A percentile compares a stretch with the other conserved stretches of the same genome.
These are phyloP conservation scores for Phialocephala sp. DNA, from an alignment of 2,329 filamentous ascomycete species.

Conservation along the genomic window DNA sequence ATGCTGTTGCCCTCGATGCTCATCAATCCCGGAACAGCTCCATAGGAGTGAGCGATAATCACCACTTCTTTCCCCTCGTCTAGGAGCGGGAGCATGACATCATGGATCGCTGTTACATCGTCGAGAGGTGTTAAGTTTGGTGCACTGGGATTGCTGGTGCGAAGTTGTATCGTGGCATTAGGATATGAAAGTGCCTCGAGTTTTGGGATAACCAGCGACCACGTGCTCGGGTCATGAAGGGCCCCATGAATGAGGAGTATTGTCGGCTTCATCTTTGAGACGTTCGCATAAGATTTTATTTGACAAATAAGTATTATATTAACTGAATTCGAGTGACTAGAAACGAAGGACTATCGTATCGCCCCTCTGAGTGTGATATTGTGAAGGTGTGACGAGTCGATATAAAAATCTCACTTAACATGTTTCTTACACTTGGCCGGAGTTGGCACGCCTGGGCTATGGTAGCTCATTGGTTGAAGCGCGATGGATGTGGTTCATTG, in stretches of 20 bases:
- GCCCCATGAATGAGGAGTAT: slow-evolving; percentile 1
- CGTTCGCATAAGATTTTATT: neutral
- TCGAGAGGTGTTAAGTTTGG: neutral
- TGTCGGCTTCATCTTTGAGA: neutral
- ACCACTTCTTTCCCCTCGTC: neutral
- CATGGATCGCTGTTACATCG: neutral
- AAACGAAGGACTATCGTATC: no score
- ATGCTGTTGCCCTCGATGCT: neutral
- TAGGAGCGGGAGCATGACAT: neutral
- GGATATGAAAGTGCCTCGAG: slow-evolving; percentile 4
- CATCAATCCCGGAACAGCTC: neutral
- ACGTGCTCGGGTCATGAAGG: neutral
- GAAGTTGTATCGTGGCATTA: neutral
- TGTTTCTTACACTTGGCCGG: no score
- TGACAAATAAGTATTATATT: no score
- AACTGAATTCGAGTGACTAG: no score
- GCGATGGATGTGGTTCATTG: no score
- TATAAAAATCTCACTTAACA: no score
- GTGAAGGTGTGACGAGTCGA: no score
- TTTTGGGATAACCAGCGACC: neutral
- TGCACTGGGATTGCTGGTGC: neutral
- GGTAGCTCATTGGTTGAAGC: no score
- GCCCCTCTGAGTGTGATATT: no score
- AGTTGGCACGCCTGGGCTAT: no score
- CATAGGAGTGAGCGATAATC: neutral